phyloP scores from a whole-genome alignment of 179 eudicot species.

The Camellia oleifera region DNA sequence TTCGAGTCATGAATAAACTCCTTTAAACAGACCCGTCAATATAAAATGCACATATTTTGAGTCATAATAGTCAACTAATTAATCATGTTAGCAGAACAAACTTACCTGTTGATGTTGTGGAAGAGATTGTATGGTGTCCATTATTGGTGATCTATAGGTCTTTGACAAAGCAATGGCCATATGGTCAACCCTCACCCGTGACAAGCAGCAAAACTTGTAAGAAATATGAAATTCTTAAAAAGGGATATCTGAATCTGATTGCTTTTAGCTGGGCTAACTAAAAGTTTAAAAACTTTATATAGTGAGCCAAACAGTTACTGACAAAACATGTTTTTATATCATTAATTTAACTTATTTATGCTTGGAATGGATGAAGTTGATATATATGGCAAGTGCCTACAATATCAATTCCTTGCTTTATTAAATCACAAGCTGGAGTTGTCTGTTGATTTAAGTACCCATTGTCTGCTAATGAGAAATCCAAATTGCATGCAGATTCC shows the following conservation, averaged over 20 bases:
- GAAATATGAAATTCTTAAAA: not conserved
- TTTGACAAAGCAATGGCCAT: constrained; percentile 91
- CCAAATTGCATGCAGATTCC: constrained; percentile 26
- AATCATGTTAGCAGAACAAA: not conserved
- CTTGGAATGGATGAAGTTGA: constrained; percentile 9
- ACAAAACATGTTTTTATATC: not conserved
- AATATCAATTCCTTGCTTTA: constrained; percentile 35
- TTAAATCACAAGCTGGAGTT: no score
- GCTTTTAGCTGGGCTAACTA: not conserved
- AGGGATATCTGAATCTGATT: not conserved
- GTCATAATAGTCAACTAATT: not conserved
- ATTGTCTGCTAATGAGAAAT: constrained; percentile 28
- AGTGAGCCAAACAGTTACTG: not conserved
- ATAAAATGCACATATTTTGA: not conserved
- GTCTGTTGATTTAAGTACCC: no score
- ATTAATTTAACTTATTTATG: not conserved
- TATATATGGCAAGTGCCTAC: constrained; percentile 34
- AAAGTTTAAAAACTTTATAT: not conserved
- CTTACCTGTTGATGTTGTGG: constrained; percentile 97
- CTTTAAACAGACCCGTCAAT: not conserved
- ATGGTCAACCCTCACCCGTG: constrained; percentile 81
- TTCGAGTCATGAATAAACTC: no score
- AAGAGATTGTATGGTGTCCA: constrained; percentile 83
- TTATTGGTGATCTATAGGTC: constrained; percentile 69
- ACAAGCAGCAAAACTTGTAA: constrained; percentile 15